Evolutionary conservation across 768 basidiomycete genomes (phyloP), one percentile per base, ranked within the genome.

Genomic region (Asterophora parasitica): DNA sequence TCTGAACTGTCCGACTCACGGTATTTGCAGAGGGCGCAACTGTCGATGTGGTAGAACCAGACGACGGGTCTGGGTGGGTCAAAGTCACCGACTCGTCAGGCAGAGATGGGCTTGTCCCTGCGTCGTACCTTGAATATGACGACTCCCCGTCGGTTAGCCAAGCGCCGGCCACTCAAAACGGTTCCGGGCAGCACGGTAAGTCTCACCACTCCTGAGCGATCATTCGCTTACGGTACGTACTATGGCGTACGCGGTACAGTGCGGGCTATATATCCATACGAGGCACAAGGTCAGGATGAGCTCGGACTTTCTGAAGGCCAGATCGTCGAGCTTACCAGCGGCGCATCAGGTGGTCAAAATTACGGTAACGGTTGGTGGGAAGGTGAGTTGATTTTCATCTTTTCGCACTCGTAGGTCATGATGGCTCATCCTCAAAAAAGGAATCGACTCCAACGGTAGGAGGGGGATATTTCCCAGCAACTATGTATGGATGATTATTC

Each of bases 401-500:
- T 34, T 37, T 52, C 42, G 54, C 48, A 51, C 46, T 35, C 62
- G 40, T 51, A 23, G 6, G 23, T 23, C 23, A 23, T 35, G 46
- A 56, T 48, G 40, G 49, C 54, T 35, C 42, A 49, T 40, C 50
- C 49, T 54, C 52, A 57, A 61, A 50, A 44, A 63, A 88, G 87
- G 87, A 46, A 70, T 79, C 52, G 77, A 82, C 54, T 64, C 69
- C 42, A 61, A 65, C 47, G 83, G 87, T 45, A 70, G 63, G 61
- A 88, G 79, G 64, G 88, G 88, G 4, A 88, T 91, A 58, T 92
- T 92, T 69, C 89, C 89, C 20, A 88, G 85, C 65, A 90, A 88
- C 68, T 91, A 91, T 74, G 89, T 91, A 66, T 65, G 88, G 75
- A 41, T 44, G 49, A 42, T 53, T 42, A 30, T 43, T 27, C 41